Percentiles rank a stretch among this genome's conserved stretches.
These are phyloP conservation scores for Penicillium soppii DNA, from an alignment of 495 filamentous ascomycete species.

Conservation along the genomic window DNA sequence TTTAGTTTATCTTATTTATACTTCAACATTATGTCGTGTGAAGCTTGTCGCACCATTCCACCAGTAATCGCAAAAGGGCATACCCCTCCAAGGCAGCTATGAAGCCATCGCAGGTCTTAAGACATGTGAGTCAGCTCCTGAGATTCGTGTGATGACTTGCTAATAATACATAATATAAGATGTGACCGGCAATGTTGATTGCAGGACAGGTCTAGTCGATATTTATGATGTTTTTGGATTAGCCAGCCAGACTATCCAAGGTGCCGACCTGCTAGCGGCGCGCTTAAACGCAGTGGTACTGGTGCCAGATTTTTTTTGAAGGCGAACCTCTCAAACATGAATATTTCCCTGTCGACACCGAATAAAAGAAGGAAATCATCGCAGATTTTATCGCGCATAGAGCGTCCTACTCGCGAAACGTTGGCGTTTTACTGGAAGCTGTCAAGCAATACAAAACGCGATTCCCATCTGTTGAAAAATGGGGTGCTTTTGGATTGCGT, in stretches of 20 bases:
- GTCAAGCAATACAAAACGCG: slow-evolving; percentile 20
- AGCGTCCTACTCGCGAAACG: slow-evolving; percentile 24
- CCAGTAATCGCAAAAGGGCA: slow-evolving; percentile 64
- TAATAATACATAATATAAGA: slow-evolving; percentile 31
- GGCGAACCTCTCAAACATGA: slow-evolving; percentile 30
- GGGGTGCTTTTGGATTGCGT: slow-evolving; percentile 48
- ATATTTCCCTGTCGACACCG: slow-evolving; percentile 40
- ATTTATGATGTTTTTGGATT: slow-evolving; percentile 59
- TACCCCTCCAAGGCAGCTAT: slow-evolving; percentile 62
- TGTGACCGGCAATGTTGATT: slow-evolving; percentile 36
- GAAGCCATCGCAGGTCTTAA: slow-evolving; percentile 62
- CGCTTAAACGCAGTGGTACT: slow-evolving; percentile 38
- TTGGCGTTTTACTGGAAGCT: slow-evolving; percentile 21
- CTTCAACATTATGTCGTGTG: slow-evolving; percentile 32
- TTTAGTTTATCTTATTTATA: not conserved
- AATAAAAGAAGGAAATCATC: slow-evolving; percentile 40
- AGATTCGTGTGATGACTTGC: not conserved
- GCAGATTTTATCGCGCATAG: slow-evolving; percentile 25
- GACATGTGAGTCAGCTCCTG: slow-evolving; percentile 53
- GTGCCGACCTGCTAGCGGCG: slow-evolving; percentile 51
- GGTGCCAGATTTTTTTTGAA: slow-evolving; percentile 49
- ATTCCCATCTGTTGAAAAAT: slow-evolving; percentile 35
- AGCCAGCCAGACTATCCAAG: slow-evolving; percentile 50
- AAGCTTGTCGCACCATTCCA: slow-evolving; percentile 73
- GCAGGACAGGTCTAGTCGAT: slow-evolving; percentile 42